These are phyloP conservation scores for Aspergillus olivimuriae DNA, from an alignment of 495 filamentous ascomycete species.

Conservation along the genomic window DNA sequence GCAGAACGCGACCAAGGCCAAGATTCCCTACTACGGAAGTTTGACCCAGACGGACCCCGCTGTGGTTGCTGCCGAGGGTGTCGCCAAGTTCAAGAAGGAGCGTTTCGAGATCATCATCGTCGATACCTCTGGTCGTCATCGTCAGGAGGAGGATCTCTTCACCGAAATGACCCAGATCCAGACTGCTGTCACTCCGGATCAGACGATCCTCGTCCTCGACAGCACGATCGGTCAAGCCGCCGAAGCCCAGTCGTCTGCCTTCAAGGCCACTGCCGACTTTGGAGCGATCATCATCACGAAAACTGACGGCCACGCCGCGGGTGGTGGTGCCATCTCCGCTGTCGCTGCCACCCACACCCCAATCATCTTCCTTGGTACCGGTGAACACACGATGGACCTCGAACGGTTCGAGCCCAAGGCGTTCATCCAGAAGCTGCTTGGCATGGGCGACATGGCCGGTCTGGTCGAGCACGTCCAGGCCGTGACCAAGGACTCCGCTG, in stretches of 20 bases:
- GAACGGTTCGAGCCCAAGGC: constrained; percentile 87
- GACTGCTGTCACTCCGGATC: constrained; percentile 81
- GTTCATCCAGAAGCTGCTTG: constrained; percentile 85
- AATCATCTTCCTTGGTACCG: constrained; percentile 96
- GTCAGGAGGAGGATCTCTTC: constrained; percentile 91
- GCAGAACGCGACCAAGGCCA: constrained; percentile 97
- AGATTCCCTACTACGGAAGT: constrained; percentile 97
- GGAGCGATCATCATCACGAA: constrained; percentile 99
- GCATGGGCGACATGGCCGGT: constrained; percentile 96
- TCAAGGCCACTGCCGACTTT: constrained; percentile 97
- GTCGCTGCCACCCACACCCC: constrained; percentile 95
- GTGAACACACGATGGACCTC: constrained; percentile 93
- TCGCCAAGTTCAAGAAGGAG: constrained; percentile 99
- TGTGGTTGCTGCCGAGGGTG: constrained; percentile 85
- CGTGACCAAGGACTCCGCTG: constrained; percentile 73
- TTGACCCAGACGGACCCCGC: constrained; percentile 94
- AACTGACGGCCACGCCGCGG: constrained; percentile 90
- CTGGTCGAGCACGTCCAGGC: constrained; percentile 95
- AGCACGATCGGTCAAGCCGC: constrained; percentile 93
- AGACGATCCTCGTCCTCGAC: constrained; percentile 98
- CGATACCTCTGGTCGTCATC: constrained; percentile 89
- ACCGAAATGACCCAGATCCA: constrained; percentile 99
- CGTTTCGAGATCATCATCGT: constrained; percentile 98
- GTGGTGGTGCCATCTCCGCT: constrained; percentile 96
- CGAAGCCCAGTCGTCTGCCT: constrained; percentile 88